Conservation (phyloP, 192 early-diverging fungal genomes). For the Coemansia sp. region DNA sequence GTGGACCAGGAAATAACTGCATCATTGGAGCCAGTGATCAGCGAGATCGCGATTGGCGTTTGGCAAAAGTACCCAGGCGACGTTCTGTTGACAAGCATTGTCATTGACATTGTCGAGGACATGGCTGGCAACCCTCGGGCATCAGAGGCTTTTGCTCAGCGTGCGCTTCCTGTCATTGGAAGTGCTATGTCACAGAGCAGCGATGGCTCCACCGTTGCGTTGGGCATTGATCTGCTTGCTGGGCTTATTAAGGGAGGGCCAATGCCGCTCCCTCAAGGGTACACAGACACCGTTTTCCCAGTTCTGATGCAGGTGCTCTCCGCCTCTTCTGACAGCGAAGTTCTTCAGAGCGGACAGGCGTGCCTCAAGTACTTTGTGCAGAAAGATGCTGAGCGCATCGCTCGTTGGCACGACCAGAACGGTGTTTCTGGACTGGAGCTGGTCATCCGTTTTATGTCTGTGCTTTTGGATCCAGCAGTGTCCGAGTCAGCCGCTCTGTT, state of each 20-base stretch:
- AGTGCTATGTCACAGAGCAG: conserved; percentile 57
- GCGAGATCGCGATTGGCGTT: conserved; percentile 71
- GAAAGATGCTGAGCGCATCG: conserved; percentile 72
- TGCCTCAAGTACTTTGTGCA: conserved; percentile 78
- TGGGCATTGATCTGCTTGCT: conserved; percentile 72
- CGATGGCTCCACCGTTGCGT: conserved; percentile 33
- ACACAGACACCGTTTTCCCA: conserved; percentile 77
- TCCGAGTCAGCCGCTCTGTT: conserved; percentile 83
- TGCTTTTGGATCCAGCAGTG: conserved; percentile 70
- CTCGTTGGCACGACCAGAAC: conserved; percentile 64
- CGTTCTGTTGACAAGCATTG: conserved; percentile 69
- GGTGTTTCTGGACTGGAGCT: conserved; percentile 71
- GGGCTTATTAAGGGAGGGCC: conserved; percentile 69
- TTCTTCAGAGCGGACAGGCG: conserved; percentile 88
- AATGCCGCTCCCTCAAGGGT: conserved; percentile 70
- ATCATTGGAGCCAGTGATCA: conserved; percentile 68
- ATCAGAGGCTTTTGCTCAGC: conserved; percentile 65
- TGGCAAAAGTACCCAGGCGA: conserved; percentile 81
- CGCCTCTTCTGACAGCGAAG: conserved; percentile 66
- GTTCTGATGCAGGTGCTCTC: conserved; percentile 73
- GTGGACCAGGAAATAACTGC: conserved; percentile 73
- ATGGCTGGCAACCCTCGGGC: conserved; percentile 69
- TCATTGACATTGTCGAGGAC: conserved; percentile 76
- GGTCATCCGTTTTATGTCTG: conserved; percentile 78
- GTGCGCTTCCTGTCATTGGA: conserved; percentile 71